Conservation (phyloP, 2,329 filamentous ascomycete species). For the Penicillium sp. region DNA sequence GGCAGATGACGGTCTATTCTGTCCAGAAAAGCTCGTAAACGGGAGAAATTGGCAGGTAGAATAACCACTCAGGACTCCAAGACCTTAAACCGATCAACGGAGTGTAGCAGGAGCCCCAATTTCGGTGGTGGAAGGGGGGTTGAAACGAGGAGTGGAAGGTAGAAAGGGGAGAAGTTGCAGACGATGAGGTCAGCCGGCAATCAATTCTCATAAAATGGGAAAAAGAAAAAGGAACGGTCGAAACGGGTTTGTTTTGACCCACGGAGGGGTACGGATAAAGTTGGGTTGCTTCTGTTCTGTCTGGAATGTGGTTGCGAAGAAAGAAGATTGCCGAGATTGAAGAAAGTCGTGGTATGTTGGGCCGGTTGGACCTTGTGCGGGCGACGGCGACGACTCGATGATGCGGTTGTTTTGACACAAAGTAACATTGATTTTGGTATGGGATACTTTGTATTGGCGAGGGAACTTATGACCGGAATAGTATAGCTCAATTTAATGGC, state of each 20-base stretch:
- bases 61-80: slow-evolving; percentile 9
- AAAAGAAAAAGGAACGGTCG: slow-evolving; percentile 7
- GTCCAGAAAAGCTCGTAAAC: slow-evolving; percentile 8
- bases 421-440: slow-evolving; percentile 6
- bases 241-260: slow-evolving; percentile 35
- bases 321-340: neutral
- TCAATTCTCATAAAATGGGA: neutral
- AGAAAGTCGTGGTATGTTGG: slow-evolving; percentile 7
- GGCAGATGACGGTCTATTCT: slow-evolving; percentile 1
- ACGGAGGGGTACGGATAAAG: slow-evolving; percentile 12
- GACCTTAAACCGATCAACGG: neutral
- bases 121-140: slow-evolving; percentile 7
- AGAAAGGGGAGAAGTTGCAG: slow-evolving; percentile 16
- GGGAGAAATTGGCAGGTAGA: slow-evolving; percentile 4
- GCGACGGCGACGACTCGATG: slow-evolving; percentile 11
- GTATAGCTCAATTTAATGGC: neutral
- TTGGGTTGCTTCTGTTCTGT: neutral
- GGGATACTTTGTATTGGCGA: neutral
- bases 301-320: slow-evolving; percentile 22
- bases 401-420: slow-evolving; percentile 17
- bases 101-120: neutral
- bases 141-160: slow-evolving; percentile 19
- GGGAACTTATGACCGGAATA: neutral
- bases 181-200: slow-evolving; percentile 22
- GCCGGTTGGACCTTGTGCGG: slow-evolving; percentile 5